These are phyloP conservation scores for Tripterygium wilfordii DNA, from an alignment of 177 flowering plant species.

Conservation along the genomic window DNA sequence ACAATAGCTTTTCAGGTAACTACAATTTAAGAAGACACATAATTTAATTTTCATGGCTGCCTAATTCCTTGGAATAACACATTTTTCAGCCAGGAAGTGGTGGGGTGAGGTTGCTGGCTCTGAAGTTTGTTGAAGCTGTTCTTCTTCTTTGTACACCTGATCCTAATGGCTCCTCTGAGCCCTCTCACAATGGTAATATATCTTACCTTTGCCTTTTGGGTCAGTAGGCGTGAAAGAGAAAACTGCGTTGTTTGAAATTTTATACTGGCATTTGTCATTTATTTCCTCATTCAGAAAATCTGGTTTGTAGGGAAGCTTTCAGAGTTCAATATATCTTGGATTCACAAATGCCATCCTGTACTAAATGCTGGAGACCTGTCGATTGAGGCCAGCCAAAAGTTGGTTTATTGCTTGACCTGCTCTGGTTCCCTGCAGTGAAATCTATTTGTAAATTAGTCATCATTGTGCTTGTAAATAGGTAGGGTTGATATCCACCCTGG, in stretches of 20 bases:
- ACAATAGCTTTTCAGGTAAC: slow-evolving; percentile 79
- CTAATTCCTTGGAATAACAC: slow-evolving; percentile 15
- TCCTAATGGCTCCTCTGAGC: slow-evolving; percentile 69
- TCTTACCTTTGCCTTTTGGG: slow-evolving; percentile 2
- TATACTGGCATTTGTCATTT: background rate
- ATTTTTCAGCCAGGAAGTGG: slow-evolving; percentile 61
- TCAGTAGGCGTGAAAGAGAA: background rate
- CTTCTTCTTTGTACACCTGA: slow-evolving; percentile 88
- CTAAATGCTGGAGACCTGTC: slow-evolving; percentile 78
- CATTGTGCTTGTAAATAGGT: slow-evolving; percentile 84
- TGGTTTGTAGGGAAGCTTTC: slow-evolving; percentile 35
- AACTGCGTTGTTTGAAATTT: background rate
- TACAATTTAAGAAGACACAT: background rate
- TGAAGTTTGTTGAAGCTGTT: slow-evolving; percentile 78
- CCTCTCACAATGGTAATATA: slow-evolving; percentile 54
- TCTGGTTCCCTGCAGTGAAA: slow-evolving; percentile 67
- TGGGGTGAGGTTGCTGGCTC: slow-evolving; percentile 63
- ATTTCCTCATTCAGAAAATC: background rate
- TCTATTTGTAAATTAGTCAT: slow-evolving; percentile 55
- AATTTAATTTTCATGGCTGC: background rate
- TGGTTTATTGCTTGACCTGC: slow-evolving; percentile 84
- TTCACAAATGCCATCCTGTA: slow-evolving; percentile 86
- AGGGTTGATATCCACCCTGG: slow-evolving; percentile 1
- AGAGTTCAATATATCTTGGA: slow-evolving; percentile 79
- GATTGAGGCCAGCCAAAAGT: slow-evolving; percentile 74